Evolutionary conservation across 208 protist species (phyloP).

Genomic region (Leishmania arabica): DNA sequence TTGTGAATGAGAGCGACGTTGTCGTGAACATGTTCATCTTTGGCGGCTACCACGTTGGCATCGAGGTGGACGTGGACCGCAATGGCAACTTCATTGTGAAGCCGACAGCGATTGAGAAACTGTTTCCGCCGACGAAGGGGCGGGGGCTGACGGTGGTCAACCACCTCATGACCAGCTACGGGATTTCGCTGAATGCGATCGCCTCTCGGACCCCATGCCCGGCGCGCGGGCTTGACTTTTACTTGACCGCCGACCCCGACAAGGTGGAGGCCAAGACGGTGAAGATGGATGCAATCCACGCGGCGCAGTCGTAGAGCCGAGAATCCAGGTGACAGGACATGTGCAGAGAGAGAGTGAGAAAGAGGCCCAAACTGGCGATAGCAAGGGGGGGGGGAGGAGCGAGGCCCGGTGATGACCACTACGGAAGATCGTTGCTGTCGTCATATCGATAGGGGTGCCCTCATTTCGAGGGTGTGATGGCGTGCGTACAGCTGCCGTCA

Average conservation of each 20-base stretch:
- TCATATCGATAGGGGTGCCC: background rate
- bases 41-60: constrained; percentile 76
- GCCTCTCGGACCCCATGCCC: constrained; percentile 47
- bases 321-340: background rate
- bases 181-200: constrained; percentile 69
- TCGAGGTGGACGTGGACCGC: constrained; percentile 88
- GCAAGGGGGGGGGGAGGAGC: background rate
- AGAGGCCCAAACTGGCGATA: background rate
- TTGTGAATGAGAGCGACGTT: constrained; percentile 91
- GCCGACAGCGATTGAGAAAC: constrained; percentile 85
- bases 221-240: constrained; percentile 31
- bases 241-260: constrained; percentile 37
- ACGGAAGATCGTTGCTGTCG: background rate
- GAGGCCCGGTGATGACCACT: background rate
- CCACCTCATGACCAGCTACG: constrained; percentile 78
- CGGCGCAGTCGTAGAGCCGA: background rate
- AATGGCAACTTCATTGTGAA: constrained; percentile 92
- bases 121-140: constrained; percentile 77
- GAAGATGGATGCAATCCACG: constrained; percentile 3
- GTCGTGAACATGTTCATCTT: constrained; percentile 71
- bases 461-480: background rate
- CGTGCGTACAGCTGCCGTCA: background rate
- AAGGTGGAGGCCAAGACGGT: constrained; percentile 24
- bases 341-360: background rate
- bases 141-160: constrained; percentile 68